These are phyloP conservation scores for Ganoderma leucocontextum DNA, from an alignment of 1,284 basidiomycete species.

Conservation along the genomic window DNA sequence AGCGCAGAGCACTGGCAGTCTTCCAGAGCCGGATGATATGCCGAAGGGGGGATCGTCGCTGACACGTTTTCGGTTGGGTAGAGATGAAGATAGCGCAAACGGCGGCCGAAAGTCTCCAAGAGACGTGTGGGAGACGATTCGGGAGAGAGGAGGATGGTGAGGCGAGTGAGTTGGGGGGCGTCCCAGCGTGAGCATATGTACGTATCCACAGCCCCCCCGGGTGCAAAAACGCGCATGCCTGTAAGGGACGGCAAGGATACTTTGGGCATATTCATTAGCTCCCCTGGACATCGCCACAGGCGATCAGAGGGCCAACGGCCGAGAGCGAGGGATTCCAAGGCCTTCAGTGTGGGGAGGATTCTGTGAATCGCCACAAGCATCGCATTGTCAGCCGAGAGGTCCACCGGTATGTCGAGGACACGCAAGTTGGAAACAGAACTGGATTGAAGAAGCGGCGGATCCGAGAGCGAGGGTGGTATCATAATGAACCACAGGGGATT, in stretches of 20 bases:
- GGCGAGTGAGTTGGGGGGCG: not conserved
- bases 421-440: not conserved
- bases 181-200: slow-evolving; percentile 1
- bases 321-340: not conserved
- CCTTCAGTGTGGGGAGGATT: not conserved
- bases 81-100: slow-evolving; percentile 7
- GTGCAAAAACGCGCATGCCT: not conserved
- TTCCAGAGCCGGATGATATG: too few relatives aligned
- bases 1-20: not conserved
- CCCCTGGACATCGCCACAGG: not conserved
- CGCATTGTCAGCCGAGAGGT: not conserved
- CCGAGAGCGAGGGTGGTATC: not conserved
- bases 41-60: not conserved
- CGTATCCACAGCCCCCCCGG: not conserved
- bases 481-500: slow-evolving; percentile 7
- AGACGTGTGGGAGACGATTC: too few relatives aligned
- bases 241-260: not conserved
- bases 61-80: not conserved
- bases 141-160: not conserved
- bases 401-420: not conserved
- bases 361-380: not conserved
- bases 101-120: not conserved
- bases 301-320: too few relatives aligned
- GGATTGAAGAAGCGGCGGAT: not conserved
- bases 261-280: not conserved